A percentile compares a stretch with the other conserved stretches of the same genome.
These are phyloP conservation scores for Nicotiana otophora DNA, from an alignment of 257 asterid species.

Conservation along the genomic window DNA sequence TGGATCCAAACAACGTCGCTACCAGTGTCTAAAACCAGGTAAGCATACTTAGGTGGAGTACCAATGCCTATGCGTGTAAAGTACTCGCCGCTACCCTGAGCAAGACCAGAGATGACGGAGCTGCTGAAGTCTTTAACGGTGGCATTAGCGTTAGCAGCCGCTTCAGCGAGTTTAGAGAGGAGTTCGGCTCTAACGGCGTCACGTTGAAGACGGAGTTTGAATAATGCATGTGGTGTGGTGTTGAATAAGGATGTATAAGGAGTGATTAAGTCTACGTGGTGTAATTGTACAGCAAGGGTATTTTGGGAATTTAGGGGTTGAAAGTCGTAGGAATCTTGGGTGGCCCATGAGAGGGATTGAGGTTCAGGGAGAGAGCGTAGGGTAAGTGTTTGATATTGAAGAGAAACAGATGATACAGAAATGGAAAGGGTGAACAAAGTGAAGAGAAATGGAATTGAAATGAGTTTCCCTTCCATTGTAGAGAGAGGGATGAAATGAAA, in stretches of 20 bases:
- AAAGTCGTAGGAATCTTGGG: constrained; percentile 5
- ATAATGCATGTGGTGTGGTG: constrained; percentile 54
- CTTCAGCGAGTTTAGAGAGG: constrained; percentile 23
- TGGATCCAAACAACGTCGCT: constrained; percentile 89
- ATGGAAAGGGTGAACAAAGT: constrained; percentile 7
- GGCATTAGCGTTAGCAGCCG: neutral
- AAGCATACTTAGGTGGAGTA: constrained; percentile 55
- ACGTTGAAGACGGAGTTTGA: constrained; percentile 57
- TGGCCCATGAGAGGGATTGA: constrained; percentile 35
- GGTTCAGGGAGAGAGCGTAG: constrained; percentile 55
- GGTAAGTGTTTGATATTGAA: constrained; percentile 32
- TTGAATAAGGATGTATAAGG: constrained; percentile 14
- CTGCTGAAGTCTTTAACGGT: constrained; percentile 21
- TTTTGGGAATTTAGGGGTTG: neutral
- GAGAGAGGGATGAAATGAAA: neutral
- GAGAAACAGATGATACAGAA: constrained; percentile 18
- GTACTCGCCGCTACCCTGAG: constrained; percentile 90
- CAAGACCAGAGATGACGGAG: constrained; percentile 59
- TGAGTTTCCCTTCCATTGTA: neutral
- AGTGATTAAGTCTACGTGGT: constrained; percentile 57
- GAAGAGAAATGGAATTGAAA: neutral
- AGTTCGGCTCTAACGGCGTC: constrained; percentile 52
- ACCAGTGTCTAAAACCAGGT: constrained; percentile 83
- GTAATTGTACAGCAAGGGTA: constrained; percentile 38
- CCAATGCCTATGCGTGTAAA: constrained; percentile 91